Evolutionary conservation across 192 early-diverging fungal species (phyloP), one percentile per base, ranked within the genome.

Genomic region (Lunasporangiospora selenospora): DNA sequence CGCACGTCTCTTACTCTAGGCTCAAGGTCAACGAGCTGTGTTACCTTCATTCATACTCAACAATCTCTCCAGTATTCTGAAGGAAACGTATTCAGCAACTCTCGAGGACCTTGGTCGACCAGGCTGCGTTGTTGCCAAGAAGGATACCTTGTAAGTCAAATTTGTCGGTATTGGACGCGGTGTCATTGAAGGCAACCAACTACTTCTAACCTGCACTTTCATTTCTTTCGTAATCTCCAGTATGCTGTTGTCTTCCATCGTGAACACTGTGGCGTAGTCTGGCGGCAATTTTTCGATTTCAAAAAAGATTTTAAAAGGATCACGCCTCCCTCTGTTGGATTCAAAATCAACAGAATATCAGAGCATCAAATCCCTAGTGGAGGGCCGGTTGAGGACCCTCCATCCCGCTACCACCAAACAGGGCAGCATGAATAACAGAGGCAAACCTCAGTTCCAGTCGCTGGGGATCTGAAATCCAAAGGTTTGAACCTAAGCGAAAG

Each of bases 221-320:
- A 31, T 57, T 33, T 45, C 26, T 15, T 44, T n/a, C n/a, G n/a
- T n/a, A 45, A 18, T 57, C 42, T 45, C 19, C 48, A 59, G 57
- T 36, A 26, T 48, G 26, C 45, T 55, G 57, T 39, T 59, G 34
- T 59, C 57, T 48, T 6, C 44, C 36, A 59, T 59, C 57, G 39
- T 48, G 19, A 48, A 39, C 34, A 59, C 57, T 39, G 41, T 57
- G 24, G 42, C 55, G 0, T 34, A n/a, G 31, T 57, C 42, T 31
- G 53, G 53, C 16, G 42, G 53, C 15, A 55, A 26, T 13, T 55
- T 55, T 39, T 55, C 39, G 26, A 55, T 55, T 24, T 57, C 31
- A 30, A 45, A 45, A 21, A 33, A 6, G 51, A 45, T 57, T 23
- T 48, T 24, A 38, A 43, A 58, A 48, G 57, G 57, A 26, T 58